Evolutionary conservation across 352 stramenopile genomes (phyloP), one percentile per base, ranked within the genome.

Genomic region (Globisporangium emineosum): DNA sequence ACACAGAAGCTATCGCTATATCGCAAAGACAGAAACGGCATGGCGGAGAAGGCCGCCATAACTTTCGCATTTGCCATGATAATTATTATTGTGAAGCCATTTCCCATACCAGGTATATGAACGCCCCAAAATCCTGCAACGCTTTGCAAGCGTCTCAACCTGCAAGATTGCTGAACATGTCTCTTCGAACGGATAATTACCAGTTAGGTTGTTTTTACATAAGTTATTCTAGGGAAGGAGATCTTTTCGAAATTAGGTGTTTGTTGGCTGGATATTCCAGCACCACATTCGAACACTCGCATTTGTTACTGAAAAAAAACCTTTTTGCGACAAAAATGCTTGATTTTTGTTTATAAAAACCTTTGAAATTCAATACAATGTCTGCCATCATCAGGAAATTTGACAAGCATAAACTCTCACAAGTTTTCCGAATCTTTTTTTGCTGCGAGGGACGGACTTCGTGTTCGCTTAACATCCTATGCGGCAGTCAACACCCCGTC

Each of bases 351-450:
- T 23, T 47, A 21, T 15, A 47, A 23, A 47, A 47, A 47, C 40
- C 40, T 47, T 12, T 21, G 5, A 10, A 15, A 47, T 5, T 23
- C n/a, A 17, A 12, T 47, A 47, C 21, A 47, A 6, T 5, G 7
- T 47, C 40, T 47, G 40, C 40, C 40, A 23, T 47, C 40, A 47
- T 47, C n/a, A 27, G 10, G 8, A 29, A 27, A 19, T 37, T 19
- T 57, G 25, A 57, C 30, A 57, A 17, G 30, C 7, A 42, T 42
- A 57, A 21, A 25, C 0, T 59, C 3, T 47, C 29, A 17, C 53
- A 59, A n/a, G 53, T 19, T 59, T 59, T 49, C 53, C 53, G 32
- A 23, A 49, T 59, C 53, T 49, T 59, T 59, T 37, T 47, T 17
- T 47, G 17, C 23, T 47, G 17, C 40, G 23, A 10, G 40, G 40